Conservation (phyloP, 2,329 filamentous ascomycete species). For the Pezicula carpinea region DNA sequence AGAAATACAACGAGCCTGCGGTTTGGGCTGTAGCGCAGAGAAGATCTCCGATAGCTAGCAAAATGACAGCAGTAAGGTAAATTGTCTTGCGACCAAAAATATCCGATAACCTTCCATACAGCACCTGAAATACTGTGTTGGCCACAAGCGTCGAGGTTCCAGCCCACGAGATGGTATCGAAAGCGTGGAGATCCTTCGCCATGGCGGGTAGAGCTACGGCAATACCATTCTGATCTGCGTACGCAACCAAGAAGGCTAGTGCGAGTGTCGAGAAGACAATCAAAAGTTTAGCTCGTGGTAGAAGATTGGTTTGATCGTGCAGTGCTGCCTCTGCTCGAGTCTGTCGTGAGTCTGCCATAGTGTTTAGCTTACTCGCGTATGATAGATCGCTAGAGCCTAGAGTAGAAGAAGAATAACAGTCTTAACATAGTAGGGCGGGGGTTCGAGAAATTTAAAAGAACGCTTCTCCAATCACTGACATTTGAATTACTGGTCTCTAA, state of each 20-base stretch:
- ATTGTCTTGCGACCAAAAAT: slow-evolving; percentile 40
- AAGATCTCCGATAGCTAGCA: slow-evolving; percentile 40
- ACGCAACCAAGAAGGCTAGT: slow-evolving; percentile 45
- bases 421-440: no score
- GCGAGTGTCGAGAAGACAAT: slow-evolving; percentile 45
- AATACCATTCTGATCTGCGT: slow-evolving; percentile 54
- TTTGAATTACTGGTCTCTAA: no score
- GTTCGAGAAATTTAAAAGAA: no score
- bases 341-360: no score
- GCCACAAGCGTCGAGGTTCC: slow-evolving; percentile 45
- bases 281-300: slow-evolving; percentile 41
- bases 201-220: slow-evolving; percentile 36
- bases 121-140: slow-evolving; percentile 42
- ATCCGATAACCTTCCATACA: slow-evolving; percentile 42
- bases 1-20: slow-evolving; percentile 40
- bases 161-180: slow-evolving; percentile 45
- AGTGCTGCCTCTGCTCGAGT: no score
- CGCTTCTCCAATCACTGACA: no score
- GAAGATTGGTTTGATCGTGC: slow-evolving; percentile 50
- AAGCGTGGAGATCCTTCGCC: slow-evolving; percentile 32
- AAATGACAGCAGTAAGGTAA: slow-evolving; percentile 28
- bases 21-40: slow-evolving; percentile 38
- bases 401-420: no score
- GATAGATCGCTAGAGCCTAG: no score
- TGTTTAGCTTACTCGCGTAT: no score